Conservation (phyloP, 2,329 filamentous ascomycete species). For the Aspergillus versicolor region DNA sequence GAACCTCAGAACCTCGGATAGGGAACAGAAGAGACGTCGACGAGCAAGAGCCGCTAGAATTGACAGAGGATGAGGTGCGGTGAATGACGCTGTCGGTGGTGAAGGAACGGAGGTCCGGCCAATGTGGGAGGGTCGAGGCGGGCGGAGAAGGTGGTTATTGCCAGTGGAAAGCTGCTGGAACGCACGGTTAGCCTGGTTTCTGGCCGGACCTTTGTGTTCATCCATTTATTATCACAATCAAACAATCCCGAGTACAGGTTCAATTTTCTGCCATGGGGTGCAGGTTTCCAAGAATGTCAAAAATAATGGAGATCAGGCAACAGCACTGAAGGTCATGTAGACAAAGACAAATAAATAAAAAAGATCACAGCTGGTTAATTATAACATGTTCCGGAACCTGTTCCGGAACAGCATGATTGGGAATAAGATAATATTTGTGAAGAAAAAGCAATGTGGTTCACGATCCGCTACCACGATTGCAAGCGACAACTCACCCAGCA, state of each 20-base stretch:
- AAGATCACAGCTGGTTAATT: constrained; percentile 1
- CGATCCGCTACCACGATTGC: constrained; percentile 5
- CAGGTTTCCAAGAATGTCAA: constrained; percentile 7
- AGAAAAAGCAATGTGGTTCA: constrained; percentile 4
- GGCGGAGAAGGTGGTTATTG: constrained; percentile 25
- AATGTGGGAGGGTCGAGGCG: constrained; percentile 29
- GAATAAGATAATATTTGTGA: not conserved
- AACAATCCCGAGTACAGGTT: constrained; percentile 4
- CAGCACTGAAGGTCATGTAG: not conserved
- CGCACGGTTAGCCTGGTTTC: constrained; percentile 7
- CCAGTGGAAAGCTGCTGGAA: constrained; percentile 17
- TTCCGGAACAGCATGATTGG: not conserved
- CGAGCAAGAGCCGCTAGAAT: constrained; percentile 14
- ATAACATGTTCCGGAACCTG: not conserved
- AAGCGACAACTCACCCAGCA: constrained; percentile 9
- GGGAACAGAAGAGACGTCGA: constrained; percentile 5
- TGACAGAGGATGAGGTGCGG: constrained; percentile 9
- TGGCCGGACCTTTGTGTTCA: constrained; percentile 4
- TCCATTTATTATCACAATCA: constrained; percentile 7
- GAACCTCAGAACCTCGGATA: constrained; percentile 6
- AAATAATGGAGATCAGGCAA: constrained; percentile 5
- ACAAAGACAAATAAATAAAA: not conserved
- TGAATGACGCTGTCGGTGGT: constrained; percentile 10
- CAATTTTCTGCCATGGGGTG: constrained; percentile 6
- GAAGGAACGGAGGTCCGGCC: constrained; percentile 14